A percentile compares a stretch with the other conserved stretches of the same genome.
These are phyloP conservation scores for Boletus coccyginus DNA, from an alignment of 768 basidiomycete genomes.

Conservation along the genomic window DNA sequence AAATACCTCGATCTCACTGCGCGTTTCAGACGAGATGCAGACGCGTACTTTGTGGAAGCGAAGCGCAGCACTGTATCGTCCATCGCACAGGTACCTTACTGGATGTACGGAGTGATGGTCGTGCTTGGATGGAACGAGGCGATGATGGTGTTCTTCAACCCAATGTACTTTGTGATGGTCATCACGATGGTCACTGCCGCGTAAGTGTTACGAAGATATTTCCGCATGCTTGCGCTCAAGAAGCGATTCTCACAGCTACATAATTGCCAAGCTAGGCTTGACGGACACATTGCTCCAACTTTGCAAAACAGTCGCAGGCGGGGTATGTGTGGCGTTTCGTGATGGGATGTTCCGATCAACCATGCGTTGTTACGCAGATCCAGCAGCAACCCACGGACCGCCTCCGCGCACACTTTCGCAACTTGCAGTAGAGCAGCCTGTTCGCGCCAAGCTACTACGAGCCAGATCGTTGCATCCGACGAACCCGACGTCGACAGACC, in stretches of 20 bases:
- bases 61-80: slow-evolving; percentile 94
- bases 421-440: slow-evolving; percentile 30
- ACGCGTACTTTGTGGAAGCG: slow-evolving; percentile 96
- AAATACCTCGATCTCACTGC: slow-evolving; percentile 76
- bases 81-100: slow-evolving; percentile 90
- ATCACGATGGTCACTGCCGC: slow-evolving; percentile 54
- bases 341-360: background rate
- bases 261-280: slow-evolving; percentile 66
- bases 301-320: slow-evolving; percentile 55
- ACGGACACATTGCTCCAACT: slow-evolving; percentile 74
- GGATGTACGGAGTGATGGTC: slow-evolving; percentile 92
- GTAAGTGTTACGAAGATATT: slow-evolving; percentile 49
- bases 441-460: background rate
- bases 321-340: slow-evolving; percentile 46
- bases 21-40: slow-evolving; percentile 91
- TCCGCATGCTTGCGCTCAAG: background rate
- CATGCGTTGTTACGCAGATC: slow-evolving; percentile 36
- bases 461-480: slow-evolving; percentile 4
- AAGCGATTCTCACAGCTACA: slow-evolving; percentile 46
- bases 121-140: slow-evolving; percentile 98
- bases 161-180: slow-evolving; percentile 84
- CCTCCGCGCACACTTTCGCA: slow-evolving; percentile 59
- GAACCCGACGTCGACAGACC: slow-evolving; percentile 26
- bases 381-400: slow-evolving; percentile 54
- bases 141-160: slow-evolving; percentile 94